Base-by-base conservation (phyloP, 805 yeast genomes). In the Millerozyma miso region DNA sequence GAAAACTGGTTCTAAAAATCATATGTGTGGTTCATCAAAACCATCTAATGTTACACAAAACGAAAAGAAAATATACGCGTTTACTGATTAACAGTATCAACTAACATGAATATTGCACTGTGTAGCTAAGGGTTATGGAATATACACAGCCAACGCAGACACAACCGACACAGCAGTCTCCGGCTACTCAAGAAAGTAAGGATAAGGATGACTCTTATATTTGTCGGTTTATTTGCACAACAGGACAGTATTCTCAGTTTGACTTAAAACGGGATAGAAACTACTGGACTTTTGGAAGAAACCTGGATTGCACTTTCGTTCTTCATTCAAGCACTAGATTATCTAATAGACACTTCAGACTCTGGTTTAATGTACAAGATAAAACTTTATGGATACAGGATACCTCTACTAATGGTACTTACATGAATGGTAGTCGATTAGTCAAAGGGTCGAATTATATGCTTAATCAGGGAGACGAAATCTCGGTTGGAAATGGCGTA, bases 371-470 rank as follows among this genome's bases (percentile, higher is more conserved):
- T 36, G 68, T 74, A 35, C 74, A 74, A 38, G 78, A 76, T 48
- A 75, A 73, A 42, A 69, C 78, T 10, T 47, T 78, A 37, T 77
- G 83, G 83, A 70, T 82, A 43, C 80, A 77, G 58, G 97, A 90
- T 61, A 63, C 73, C 2, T 85, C 96, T 1, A 91, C 98, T 2
- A 93, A 93, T 65, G 99, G 99, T 5, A 93, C 99, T 0, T 85
- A 80, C 71, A 65, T 91, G 38, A 93, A 91, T 66, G 82, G 83
- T 26, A 74, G 74, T 32, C 73, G 88, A 40, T 62, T 91, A 15
- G 87, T 82, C 18, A 85, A 83, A 56, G 85, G 85, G 16, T 79
- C 84, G 38, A 87, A 88, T 54, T 88, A 87, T 59, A 79, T 91
- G 43, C 63, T 93, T 32, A 81, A 83, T 35, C 96, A 88, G 58